Evolutionary conservation across 176 grass and related monocot species (phyloP).

Genomic region (sorghum (Sorghum bicolor)): Sorghum_bicolor_NCBIv3 NC_012870.2:17007501-17008000

Average conservation of each 20-base stretch:
- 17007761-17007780: slow-evolving; percentile 17
- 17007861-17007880: background rate
- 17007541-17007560: slow-evolving; percentile 18
- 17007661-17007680: no score
- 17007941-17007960: background rate
- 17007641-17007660: no score
- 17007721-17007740: no score
- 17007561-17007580: no score
- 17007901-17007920: background rate
- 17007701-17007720: no score
- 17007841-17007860: background rate
- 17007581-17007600: no score
- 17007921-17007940: background rate
- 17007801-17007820: background rate
- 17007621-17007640: no score
- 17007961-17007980: background rate
- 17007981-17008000: background rate
- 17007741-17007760: no score
- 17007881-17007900: background rate
- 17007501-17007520: background rate
- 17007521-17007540: slow-evolving; percentile 5
- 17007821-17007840: background rate
- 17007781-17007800: background rate
- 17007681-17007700: no score
- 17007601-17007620: no score